Evolutionary conservation across 164 flowering plant species (phyloP).

Genomic region (Santalum album): DNA sequence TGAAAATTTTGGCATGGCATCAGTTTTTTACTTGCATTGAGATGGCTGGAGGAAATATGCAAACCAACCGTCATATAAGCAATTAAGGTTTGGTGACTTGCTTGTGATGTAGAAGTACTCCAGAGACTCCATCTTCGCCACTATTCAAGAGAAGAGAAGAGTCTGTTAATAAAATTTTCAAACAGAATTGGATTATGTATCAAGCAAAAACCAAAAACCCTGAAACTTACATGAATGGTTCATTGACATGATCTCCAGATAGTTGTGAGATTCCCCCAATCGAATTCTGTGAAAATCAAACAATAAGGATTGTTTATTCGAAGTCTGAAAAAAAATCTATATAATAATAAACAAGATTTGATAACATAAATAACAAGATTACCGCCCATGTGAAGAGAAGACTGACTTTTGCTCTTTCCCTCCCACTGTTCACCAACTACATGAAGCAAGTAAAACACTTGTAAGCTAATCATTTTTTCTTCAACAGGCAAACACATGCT

Average conservation of each 20-base stretch:
- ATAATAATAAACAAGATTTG: neutral
- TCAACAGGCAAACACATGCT: too few relatives aligned
- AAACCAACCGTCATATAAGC: conserved; percentile 53
- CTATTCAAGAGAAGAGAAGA: conserved; percentile 29
- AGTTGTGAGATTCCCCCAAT: conserved; percentile 78
- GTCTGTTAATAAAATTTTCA: neutral
- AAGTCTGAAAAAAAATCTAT: neutral
- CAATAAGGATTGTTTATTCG: conserved; percentile 8
- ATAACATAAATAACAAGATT: conserved; percentile 16
- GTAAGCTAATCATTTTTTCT: conserved; percentile 6
- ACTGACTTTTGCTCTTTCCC: conserved; percentile 85
- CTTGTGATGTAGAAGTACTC: conserved; percentile 98
- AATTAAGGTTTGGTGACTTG: conserved; percentile 60
- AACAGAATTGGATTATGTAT: neutral
- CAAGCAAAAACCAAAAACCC: neutral
- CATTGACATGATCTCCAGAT: conserved; percentile 88
- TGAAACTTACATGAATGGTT: conserved; percentile 68
- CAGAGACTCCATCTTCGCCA: conserved; percentile 83
- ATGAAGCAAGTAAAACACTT: conserved; percentile 10
- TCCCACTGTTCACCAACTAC: conserved; percentile 90
- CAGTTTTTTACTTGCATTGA: conserved; percentile 4
- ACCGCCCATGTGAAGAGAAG: conserved; percentile 97
- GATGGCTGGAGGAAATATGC: conserved; percentile 30
- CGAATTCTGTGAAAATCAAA: conserved; percentile 56
- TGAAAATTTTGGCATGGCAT: neutral